Conservation (phyloP, 768 basidiomycete genomes). For the Boletellus ananiceps region DNA sequence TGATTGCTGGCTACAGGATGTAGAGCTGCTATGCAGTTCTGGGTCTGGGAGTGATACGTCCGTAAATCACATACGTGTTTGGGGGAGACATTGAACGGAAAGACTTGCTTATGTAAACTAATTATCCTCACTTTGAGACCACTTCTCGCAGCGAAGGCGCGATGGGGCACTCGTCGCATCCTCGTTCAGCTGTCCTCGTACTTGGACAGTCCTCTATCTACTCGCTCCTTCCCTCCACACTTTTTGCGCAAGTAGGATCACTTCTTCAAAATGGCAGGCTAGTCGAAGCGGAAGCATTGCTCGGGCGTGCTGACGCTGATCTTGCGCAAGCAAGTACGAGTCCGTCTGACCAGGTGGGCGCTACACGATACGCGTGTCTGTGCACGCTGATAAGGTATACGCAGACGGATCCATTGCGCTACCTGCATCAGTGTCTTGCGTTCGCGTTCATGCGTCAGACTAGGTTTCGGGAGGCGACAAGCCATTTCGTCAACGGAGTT, state of each 20-base stretch:
- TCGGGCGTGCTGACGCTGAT: slow-evolving; percentile 49
- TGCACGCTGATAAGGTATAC: slow-evolving; percentile 6
- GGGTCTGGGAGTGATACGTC: too few relatives aligned
- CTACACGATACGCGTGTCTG: not conserved
- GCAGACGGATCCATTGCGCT: slow-evolving; percentile 64
- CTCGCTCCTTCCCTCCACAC: slow-evolving; percentile 65
- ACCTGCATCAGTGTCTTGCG: slow-evolving; percentile 78
- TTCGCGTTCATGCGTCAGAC: slow-evolving; percentile 77
- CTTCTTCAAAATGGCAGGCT: slow-evolving; percentile 61
- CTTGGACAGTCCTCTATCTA: slow-evolving; percentile 56
- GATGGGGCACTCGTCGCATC: slow-evolving; percentile 41
- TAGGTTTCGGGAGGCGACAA: slow-evolving; percentile 78
- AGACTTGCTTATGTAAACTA: slow-evolving; percentile 13
- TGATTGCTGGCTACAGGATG: too few relatives aligned
- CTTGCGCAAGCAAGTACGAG: slow-evolving; percentile 8
- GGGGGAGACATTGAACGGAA: too few relatives aligned
- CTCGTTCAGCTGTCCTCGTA: slow-evolving; percentile 65
- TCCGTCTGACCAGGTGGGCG: slow-evolving; percentile 10
- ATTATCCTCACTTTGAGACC: not conserved
- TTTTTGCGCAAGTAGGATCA: slow-evolving; percentile 68
- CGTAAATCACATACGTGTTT: too few relatives aligned
- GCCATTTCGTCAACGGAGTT: slow-evolving; percentile 70
- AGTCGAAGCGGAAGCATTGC: slow-evolving; percentile 58
- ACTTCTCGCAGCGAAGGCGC: not conserved
- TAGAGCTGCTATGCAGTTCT: too few relatives aligned